These are phyloP conservation scores for Colletotrichum musae DNA, from an alignment of 2,329 filamentous ascomycete species.

Conservation along the genomic window DNA sequence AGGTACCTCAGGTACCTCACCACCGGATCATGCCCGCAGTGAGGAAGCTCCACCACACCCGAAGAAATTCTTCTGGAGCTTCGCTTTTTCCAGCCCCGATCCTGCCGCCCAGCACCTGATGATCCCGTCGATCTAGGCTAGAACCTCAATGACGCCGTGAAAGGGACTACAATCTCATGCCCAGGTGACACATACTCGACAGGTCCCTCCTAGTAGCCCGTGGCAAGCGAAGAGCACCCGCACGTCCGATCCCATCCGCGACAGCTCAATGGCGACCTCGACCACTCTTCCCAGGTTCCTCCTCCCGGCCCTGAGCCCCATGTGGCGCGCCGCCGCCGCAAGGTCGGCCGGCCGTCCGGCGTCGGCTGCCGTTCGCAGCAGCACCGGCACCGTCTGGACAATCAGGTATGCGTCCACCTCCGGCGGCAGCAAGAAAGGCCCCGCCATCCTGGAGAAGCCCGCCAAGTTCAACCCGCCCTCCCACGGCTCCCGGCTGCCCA, in stretches of 20 bases:
- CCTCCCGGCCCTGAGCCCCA: slow-evolving; percentile 72
- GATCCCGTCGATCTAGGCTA: slow-evolving; percentile 32
- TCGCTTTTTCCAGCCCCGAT: slow-evolving; percentile 36
- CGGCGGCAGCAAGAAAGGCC: slow-evolving; percentile 60
- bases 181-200: slow-evolving; percentile 27
- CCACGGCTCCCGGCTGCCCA: slow-evolving; percentile 79
- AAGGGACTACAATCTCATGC: slow-evolving; percentile 18
- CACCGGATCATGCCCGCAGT: background rate
- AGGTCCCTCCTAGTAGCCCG: slow-evolving; percentile 4
- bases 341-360: slow-evolving; percentile 47
- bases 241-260: slow-evolving; percentile 9
- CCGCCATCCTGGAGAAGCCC: slow-evolving; percentile 86
- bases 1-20: background rate
- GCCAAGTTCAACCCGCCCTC: slow-evolving; percentile 93
- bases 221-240: slow-evolving; percentile 7
- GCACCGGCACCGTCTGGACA: slow-evolving; percentile 42
- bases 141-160: slow-evolving; percentile 39
- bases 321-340: slow-evolving; percentile 62
- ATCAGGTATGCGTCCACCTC: slow-evolving; percentile 51
- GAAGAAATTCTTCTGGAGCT: slow-evolving; percentile 38
- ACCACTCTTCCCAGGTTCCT: slow-evolving; percentile 76
- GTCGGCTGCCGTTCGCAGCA: slow-evolving; percentile 17
- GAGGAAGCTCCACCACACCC: slow-evolving; percentile 29
- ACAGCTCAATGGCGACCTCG: slow-evolving; percentile 58
- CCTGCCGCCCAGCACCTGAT: slow-evolving; percentile 26